Conservation (phyloP, 2,329 filamentous ascomycete species). For the Penicillium nordicum region DNA sequence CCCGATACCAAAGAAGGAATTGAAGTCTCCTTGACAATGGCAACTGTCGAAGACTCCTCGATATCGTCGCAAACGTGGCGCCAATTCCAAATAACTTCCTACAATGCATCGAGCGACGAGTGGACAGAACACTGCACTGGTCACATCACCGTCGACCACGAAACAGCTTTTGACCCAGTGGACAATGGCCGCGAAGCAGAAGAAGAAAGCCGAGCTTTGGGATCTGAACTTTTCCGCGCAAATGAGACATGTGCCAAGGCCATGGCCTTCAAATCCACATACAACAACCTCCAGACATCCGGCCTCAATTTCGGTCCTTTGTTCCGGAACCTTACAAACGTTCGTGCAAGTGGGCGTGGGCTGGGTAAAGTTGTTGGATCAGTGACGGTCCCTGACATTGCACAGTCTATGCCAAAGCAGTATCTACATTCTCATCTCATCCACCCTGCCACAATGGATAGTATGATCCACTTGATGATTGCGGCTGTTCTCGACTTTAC, state of each 20-base stretch:
- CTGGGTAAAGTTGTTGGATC: conserved; percentile 21
- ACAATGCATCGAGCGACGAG: conserved; percentile 25
- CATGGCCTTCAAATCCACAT: conserved; percentile 23
- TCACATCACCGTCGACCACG: conserved; percentile 25
- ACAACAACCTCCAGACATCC: conserved; percentile 26
- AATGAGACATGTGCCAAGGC: conserved; percentile 19
- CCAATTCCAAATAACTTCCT: conserved; percentile 32
- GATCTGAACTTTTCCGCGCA: conserved; percentile 10
- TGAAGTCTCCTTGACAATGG: conserved; percentile 29
- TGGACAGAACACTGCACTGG: conserved; percentile 39
- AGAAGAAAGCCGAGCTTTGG: conserved; percentile 16
- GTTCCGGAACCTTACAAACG: conserved; percentile 29
- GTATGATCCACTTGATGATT: conserved; percentile 32
- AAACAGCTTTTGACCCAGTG: neutral
- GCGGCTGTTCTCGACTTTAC: conserved; percentile 25
- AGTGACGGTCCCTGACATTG: conserved; percentile 30
- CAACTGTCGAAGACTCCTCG: conserved; percentile 18
- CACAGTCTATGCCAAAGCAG: conserved; percentile 32
- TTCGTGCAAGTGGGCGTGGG: conserved; percentile 18
- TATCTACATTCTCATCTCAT: conserved; percentile 34
- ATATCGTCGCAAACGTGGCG: conserved; percentile 24
- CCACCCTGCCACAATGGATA: conserved; percentile 38
- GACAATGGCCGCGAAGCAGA: conserved; percentile 11
- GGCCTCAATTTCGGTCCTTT: conserved; percentile 32
- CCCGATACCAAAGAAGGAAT: conserved; percentile 32